Conservation (phyloP, 129 eudicot genomes). For the carrot (Daucus carota) region DNA sequence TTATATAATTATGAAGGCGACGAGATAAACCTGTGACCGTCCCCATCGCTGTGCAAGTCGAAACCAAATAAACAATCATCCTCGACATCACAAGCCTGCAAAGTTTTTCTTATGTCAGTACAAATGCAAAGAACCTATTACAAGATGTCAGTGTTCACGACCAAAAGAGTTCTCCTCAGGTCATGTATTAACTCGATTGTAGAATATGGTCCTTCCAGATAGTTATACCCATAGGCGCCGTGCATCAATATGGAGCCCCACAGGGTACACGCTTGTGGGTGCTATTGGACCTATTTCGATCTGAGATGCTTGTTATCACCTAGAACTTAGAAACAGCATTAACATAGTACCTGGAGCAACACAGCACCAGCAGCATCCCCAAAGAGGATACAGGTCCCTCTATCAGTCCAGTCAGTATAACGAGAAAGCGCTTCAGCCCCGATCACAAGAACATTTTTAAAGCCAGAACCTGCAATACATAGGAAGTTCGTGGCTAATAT, state of each 20-base stretch:
- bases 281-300: not conserved
- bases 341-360: conserved; percentile 56
- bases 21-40: conserved; percentile 49
- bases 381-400: conserved; percentile 85
- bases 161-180: not conserved
- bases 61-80: conserved; percentile 84
- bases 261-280: not conserved
- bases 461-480: conserved; percentile 57
- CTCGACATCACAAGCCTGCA: conserved; percentile 67
- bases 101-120: not conserved
- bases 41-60: conserved; percentile 94
- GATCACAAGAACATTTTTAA: conserved; percentile 65
- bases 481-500: not conserved
- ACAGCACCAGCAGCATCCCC: conserved; percentile 99
- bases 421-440: conserved; percentile 89
- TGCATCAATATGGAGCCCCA: no score
- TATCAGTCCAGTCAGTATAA: conserved; percentile 85
- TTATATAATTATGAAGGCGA: conserved; percentile 1
- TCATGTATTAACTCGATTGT: not conserved
- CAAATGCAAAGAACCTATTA: not conserved
- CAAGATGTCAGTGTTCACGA: not conserved
- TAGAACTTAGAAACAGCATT: not conserved
- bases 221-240: no score
- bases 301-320: not conserved
- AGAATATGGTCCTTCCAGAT: not conserved